Conservation (phyloP, 768 basidiomycete species). For the Nevesoporus exiguus region DNA sequence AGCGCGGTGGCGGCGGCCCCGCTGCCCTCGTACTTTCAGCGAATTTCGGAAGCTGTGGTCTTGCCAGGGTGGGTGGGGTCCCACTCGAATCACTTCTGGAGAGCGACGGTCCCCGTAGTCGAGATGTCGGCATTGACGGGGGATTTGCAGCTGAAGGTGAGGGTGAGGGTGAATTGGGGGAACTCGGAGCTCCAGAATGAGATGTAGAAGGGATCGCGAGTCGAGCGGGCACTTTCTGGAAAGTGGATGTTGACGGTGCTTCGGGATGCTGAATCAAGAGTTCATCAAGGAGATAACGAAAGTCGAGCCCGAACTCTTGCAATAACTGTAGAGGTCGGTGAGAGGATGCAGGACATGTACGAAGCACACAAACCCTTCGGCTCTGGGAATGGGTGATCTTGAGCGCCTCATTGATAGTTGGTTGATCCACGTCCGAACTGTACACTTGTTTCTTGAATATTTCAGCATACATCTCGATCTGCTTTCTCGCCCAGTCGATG, state of each 20-base stretch:
- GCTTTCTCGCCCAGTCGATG: slow-evolving; percentile 89
- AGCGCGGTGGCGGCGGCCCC: slow-evolving; percentile 63
- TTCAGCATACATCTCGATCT: slow-evolving; percentile 77
- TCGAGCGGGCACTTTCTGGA: slow-evolving; percentile 29
- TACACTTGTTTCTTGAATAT: slow-evolving; percentile 92
- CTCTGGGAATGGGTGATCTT: slow-evolving; percentile 77
- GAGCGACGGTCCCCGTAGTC: slow-evolving; percentile 25
- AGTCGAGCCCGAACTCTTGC: slow-evolving; percentile 92
- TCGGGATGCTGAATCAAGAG: slow-evolving; percentile 55
- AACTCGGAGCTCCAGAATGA: slow-evolving; percentile 13
- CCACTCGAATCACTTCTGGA: slow-evolving; percentile 29
- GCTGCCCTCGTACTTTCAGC: slow-evolving; percentile 34
- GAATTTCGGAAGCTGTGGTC: slow-evolving; percentile 29
- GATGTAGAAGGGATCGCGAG: slow-evolving; percentile 18
- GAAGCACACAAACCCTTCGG: slow-evolving; percentile 57
- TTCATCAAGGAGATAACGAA: slow-evolving; percentile 86
- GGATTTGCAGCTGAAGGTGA: slow-evolving; percentile 16
- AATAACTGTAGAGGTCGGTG: slow-evolving; percentile 53
- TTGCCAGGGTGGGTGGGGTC: slow-evolving; percentile 7
- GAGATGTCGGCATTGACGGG: slow-evolving; percentile 29
- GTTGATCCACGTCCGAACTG: slow-evolving; percentile 68
- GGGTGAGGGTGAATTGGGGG: slow-evolving; percentile 15
- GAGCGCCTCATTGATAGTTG: slow-evolving; percentile 74
- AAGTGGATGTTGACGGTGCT: slow-evolving; percentile 20
- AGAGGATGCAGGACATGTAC: neutral